Conservation (phyloP, 108 stramenopile genomes). For the Cyclotella distinguenda region DNA sequence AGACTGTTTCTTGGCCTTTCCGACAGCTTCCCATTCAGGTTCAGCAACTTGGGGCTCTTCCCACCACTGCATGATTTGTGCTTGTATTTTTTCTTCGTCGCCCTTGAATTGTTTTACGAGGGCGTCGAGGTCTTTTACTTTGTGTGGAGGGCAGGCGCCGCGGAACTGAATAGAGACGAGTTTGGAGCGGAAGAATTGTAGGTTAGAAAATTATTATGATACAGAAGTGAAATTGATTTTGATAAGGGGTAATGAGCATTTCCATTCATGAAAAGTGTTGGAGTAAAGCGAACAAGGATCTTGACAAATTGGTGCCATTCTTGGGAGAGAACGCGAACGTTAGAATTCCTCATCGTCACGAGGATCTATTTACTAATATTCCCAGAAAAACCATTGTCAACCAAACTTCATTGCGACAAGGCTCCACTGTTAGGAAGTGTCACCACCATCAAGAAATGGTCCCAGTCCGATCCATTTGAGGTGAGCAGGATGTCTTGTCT, state of each 20-base stretch:
- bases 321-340: too few species aligned
- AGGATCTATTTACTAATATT: too few species aligned
- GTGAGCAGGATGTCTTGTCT: not conserved
- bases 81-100: slow-evolving; percentile 72
- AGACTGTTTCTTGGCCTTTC: slow-evolving; percentile 57
- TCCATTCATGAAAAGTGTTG: not conserved
- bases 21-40: slow-evolving; percentile 78
- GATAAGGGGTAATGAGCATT: not conserved
- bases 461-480: not conserved
- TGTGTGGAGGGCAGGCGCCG: slow-evolving; percentile 75
- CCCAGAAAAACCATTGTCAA: not conserved
- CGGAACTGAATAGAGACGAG: slow-evolving; percentile 44
- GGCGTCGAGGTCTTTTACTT: slow-evolving; percentile 76
- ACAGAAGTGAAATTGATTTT: not conserved
- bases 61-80: slow-evolving; percentile 80
- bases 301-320: too few species aligned
- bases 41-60: slow-evolving; percentile 60
- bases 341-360: too few species aligned
- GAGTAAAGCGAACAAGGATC: not conserved
- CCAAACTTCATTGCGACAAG: too few species aligned
- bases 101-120: slow-evolving; percentile 79
- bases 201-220: not conserved
- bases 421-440: too few species aligned
- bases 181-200: too few species aligned
- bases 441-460: too few species aligned